Percentiles rank a stretch among this genome's conserved stretches.
phyloP scores from a whole-genome alignment of 176 grass and related monocot genomes.

The Saccharum spontaneum region DNA sequence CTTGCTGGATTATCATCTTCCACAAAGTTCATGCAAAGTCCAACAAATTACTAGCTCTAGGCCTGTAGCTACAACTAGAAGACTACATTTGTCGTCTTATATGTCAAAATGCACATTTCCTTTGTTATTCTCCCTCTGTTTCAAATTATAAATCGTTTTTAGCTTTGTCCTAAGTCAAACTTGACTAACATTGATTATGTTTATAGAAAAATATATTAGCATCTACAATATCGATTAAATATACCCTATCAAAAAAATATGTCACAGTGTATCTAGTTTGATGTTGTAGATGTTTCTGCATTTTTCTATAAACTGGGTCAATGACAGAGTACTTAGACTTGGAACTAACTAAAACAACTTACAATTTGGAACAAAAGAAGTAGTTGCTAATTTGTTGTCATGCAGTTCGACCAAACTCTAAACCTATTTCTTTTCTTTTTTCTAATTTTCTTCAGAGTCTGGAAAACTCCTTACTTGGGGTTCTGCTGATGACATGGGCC shows the following conservation, averaged over 20 bases:
- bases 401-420: slow-evolving; percentile 10
- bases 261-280: too few relatives aligned
- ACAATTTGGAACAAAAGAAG: not conserved
- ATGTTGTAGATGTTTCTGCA: too few relatives aligned
- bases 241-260: too few relatives aligned
- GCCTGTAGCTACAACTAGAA: not conserved
- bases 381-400: not conserved
- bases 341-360: not conserved
- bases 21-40: slow-evolving; percentile 4
- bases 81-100: not conserved
- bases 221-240: too few relatives aligned
- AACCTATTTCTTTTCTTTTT: not conserved
- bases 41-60: not conserved
- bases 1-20: slow-evolving; percentile 20
- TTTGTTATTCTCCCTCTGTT: not conserved
- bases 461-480: slow-evolving; percentile 97
- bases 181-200: too few relatives aligned
- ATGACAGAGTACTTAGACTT: not conserved
- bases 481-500: slow-evolving; percentile 93
- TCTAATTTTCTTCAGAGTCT: slow-evolving; percentile 55
- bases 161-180: too few relatives aligned
- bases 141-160: not conserved
- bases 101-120: not conserved
- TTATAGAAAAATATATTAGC: too few relatives aligned
- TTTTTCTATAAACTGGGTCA: too few relatives aligned